A percentile compares a stretch with the other conserved stretches of the same genome.
Evolutionary conservation across 257 asterid species (phyloP).

Genomic region (Plantago elongata): DNA sequence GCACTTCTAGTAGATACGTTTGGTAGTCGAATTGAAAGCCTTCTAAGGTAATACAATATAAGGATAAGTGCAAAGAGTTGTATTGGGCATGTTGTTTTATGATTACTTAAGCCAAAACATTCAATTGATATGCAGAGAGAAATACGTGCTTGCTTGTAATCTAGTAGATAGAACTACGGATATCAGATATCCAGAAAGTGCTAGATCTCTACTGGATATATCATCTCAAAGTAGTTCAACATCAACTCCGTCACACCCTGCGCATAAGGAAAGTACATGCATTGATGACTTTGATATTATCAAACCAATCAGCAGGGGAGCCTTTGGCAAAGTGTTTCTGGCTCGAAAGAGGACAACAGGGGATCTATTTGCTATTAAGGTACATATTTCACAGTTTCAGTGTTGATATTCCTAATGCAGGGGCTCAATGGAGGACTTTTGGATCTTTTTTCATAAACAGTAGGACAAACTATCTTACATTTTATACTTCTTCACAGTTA

Average conservation of each 20-base stretch:
- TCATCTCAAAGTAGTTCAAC: constrained; percentile 69
- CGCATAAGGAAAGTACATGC: constrained; percentile 72
- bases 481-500: too few species aligned
- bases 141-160: constrained; percentile 74
- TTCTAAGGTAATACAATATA: constrained; percentile 54
- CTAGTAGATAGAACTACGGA: constrained; percentile 53
- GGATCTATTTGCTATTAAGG: constrained; percentile 95
- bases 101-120: constrained; percentile 22
- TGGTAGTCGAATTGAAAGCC: constrained; percentile 82
- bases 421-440: too few species aligned
- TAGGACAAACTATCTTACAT: too few species aligned
- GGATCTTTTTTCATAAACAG: too few species aligned
- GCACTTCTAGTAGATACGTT: constrained; percentile 89
- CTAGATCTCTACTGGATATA: constrained; percentile 55
- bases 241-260: constrained; percentile 72
- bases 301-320: constrained; percentile 93
- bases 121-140: constrained; percentile 65
- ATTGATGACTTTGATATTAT: constrained; percentile 88
- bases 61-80: constrained; percentile 11
- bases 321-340: constrained; percentile 88
- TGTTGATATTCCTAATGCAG: not conserved
- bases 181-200: constrained; percentile 48
- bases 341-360: constrained; percentile 92
- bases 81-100: constrained; percentile 13
- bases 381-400: constrained; percentile 22